Conservation (phyloP, 805 yeast species). For the Peterozyma toletana region DNA sequence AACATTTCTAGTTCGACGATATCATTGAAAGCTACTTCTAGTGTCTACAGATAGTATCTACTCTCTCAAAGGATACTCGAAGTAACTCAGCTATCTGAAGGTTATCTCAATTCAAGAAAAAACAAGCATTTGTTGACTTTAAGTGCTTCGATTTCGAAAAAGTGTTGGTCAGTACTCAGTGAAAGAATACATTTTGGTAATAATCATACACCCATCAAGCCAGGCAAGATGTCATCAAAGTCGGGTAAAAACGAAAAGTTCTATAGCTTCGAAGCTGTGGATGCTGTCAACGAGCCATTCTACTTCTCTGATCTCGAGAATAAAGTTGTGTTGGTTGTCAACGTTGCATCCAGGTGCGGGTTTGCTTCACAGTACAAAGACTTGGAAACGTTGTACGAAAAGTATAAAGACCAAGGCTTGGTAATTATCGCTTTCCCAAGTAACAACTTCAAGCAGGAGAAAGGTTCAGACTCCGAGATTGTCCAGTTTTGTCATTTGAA, state of each 20-base stretch:
- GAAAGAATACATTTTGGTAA: no score
- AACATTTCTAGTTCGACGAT: no score
- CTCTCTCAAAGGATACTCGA: no score
- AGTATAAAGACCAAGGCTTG: constrained; percentile 48
- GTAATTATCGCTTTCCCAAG: constrained; percentile 74
- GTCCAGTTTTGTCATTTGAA: constrained; percentile 57
- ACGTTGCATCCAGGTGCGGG: constrained; percentile 16
- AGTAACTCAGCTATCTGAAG: no score
- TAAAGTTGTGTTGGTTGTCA: not conserved
- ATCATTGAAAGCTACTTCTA: no score
- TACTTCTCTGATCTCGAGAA: constrained; percentile 41
- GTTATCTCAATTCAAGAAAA: no score
- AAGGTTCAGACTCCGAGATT: constrained; percentile 51
- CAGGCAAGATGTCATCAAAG: no score
- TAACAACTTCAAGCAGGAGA: constrained; percentile 67
- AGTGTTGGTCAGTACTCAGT: no score
- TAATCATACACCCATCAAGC: no score
- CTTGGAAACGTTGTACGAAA: constrained; percentile 49
- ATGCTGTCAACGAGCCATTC: constrained; percentile 50
- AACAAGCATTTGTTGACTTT: no score
- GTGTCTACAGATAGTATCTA: no score
- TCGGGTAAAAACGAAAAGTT: constrained; percentile 23
- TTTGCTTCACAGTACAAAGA: constrained; percentile 58
- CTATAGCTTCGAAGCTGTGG: constrained; percentile 61
- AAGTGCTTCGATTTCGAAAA: no score